Evolutionary conservation across 805 yeast genomes (phyloP), one percentile per base, ranked within the genome.

Genomic region (Metschnikowia sp.): DNA sequence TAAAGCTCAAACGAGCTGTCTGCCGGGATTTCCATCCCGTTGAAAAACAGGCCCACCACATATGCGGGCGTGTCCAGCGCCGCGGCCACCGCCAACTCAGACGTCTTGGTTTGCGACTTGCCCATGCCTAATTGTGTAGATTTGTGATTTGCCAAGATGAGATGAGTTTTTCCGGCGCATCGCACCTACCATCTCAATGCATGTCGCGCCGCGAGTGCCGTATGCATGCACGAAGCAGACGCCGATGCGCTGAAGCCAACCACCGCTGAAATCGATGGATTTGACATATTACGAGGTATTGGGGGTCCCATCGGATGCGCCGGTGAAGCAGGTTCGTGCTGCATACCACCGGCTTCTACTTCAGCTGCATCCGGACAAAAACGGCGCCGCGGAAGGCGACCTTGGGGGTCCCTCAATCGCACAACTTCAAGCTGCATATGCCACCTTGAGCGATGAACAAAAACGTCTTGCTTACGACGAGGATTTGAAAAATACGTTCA

Each of bases 321-420:
- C 65, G 18, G 50, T 46, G 1, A 55, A 45, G 0, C 79, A 75
- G 11, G 72, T 91, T 28, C 83, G 80, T 52, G 60, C 62, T 8
- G 91, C 95, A 0, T 92, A 91, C 62, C 78, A 75, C 47, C 68
- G 63, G 32, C 76, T 77, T 12, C 72, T 92, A 7, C 69, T 92
- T 1, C 59, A 63, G 3, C 63, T 78, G 2, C 98, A 92, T 63
- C 98, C 98, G 1, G 98, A 92, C 62, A 91, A 90, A 51, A 10
- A 12, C n/a, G 36, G 35, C 28, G 5, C 26, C 8, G 26, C 26
- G 26, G 26, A 22, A 22, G 26, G 3, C 7, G 37, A 22, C n/a
- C 5, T 9, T 22, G 10, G 15, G 30, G 34, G 9, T 31, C 11
- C 49, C 10, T 35, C 41, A 26, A 45, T 50, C 4, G 8, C 50